Evolutionary conservation across 2,329 filamentous ascomycete species (phyloP).

Genomic region (Helotiales sp.): DNA sequence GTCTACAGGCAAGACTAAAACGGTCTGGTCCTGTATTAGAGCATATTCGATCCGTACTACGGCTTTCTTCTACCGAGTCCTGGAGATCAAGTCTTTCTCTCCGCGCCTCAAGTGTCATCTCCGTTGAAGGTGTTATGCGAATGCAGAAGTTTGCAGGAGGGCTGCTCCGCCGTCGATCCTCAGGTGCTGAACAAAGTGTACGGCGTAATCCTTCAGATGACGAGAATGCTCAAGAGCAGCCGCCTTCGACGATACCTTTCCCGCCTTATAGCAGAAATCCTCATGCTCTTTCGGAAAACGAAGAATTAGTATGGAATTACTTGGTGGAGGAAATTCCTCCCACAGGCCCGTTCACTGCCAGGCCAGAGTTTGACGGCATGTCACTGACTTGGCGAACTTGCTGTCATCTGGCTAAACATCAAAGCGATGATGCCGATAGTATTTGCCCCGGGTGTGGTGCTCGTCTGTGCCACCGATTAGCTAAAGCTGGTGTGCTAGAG

Average conservation of each 20-base stretch:
- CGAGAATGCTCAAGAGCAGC: background rate
- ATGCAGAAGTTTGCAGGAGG: background rate
- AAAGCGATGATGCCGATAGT: background rate
- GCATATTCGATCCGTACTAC: background rate
- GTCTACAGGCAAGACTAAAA: background rate
- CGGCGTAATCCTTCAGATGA: too few species aligned
- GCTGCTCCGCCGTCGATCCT: background rate
- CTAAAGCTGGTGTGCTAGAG: background rate
- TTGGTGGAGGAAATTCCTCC: background rate
- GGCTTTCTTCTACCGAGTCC: background rate
- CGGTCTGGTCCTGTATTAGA: background rate
- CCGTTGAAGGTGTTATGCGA: background rate
- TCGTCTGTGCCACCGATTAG: background rate
- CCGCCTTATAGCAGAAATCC: background rate
- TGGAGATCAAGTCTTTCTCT: background rate
- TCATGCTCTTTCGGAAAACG: background rate
- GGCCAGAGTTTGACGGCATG: background rate
- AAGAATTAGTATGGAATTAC: background rate
- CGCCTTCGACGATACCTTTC: background rate
- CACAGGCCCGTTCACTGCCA: background rate
- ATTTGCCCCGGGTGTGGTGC: background rate
- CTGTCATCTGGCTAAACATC: background rate
- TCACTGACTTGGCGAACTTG: background rate
- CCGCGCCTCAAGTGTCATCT: background rate
- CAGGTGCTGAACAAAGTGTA: too few species aligned